Conservation (phyloP, 2,329 filamentous ascomycete species). For the Arthrobotrys pseudoclavata region DNA sequence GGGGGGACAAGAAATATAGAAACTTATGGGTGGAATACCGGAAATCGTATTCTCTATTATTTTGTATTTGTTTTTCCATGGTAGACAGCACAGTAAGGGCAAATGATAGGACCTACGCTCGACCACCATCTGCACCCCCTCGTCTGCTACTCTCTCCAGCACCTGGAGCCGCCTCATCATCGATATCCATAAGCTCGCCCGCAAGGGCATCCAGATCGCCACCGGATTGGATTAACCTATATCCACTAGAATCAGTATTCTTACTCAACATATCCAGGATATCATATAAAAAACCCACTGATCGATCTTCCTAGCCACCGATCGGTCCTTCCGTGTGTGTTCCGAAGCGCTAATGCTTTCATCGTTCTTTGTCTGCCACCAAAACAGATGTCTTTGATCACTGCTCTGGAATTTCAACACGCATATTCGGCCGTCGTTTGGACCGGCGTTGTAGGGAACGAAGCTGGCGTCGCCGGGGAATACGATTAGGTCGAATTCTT, state of each 20-base stretch:
- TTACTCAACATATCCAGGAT: neutral
- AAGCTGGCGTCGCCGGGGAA: conserved; percentile 91
- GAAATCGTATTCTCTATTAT: conserved; percentile 63
- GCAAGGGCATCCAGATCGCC: conserved; percentile 87
- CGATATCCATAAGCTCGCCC: conserved; percentile 84
- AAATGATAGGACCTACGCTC: conserved; percentile 90
- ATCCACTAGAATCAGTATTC: conserved; percentile 3
- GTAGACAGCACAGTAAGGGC: conserved; percentile 60
- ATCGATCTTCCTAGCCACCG: conserved; percentile 47
- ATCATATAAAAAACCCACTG: conserved; percentile 32
- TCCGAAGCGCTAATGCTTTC: conserved; percentile 69
- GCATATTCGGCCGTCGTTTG: conserved; percentile 86
- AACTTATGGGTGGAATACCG: conserved; percentile 59
- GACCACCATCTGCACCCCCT: conserved; percentile 93
- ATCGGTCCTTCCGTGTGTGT: conserved; percentile 39
- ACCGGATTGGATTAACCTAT: conserved; percentile 77
- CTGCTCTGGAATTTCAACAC: conserved; percentile 94
- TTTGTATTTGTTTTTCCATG: neutral
- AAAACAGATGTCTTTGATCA: conserved; percentile 92
- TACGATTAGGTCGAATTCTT: conserved; percentile 92
- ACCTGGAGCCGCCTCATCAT: conserved; percentile 78
- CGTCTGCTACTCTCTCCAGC: conserved; percentile 88
- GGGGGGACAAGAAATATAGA: conserved; percentile 1
- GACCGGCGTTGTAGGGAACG: conserved; percentile 77
- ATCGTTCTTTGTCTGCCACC: conserved; percentile 89